Evolutionary conservation across 1,284 basidiomycete genomes (phyloP), one percentile per base, ranked within the genome.

Genomic region (Kwoniella shivajii): DNA sequence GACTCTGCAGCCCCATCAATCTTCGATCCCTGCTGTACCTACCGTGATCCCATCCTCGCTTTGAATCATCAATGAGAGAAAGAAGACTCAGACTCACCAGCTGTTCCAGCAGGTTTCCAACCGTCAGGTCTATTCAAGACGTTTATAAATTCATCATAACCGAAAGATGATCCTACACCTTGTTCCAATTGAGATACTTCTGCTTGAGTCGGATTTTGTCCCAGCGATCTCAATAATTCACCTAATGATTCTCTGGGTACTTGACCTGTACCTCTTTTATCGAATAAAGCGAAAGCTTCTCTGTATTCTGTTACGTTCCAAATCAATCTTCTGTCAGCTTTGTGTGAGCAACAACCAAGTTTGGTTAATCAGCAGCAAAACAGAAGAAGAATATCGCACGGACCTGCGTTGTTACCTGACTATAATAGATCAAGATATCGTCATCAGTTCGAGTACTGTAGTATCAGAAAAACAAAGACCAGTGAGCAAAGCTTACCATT

Each of bases 171-270:
- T 4, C 74, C 74, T 7, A 92, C 87, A 38, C 79, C 75, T 16
- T 82, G 79, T 43, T 90, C 85, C 61, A 98, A 86, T 30, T 92
- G 88, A 7, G 85, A 84, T 1, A 99, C 93, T 78, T 99, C 93
- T 26, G 91, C 89, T 78, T 99, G 95, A 0, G 96, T 99, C 6
- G 95, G 95, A 78, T 99, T 99, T 82, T 99, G 95, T 1, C 96
- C 96, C 1, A 99, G 81, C 0, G 93, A 92, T 48, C 96, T 87
- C 18, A 99, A 81, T 6, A 99, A 85, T 79, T 99, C 95, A n/a
- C 95, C 95, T 1, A 99, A 82, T 0, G 87, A 89, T 66, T 94
- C 90, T 16, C 89, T 82, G 9, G 91, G 87, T 33, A 99, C 90
- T 39, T 88, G 84, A 18, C 93, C 92, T 2, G 89, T 91, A 30